Conservation (phyloP, 805 yeast genomes). For the Kuraishia cidri region DNA sequence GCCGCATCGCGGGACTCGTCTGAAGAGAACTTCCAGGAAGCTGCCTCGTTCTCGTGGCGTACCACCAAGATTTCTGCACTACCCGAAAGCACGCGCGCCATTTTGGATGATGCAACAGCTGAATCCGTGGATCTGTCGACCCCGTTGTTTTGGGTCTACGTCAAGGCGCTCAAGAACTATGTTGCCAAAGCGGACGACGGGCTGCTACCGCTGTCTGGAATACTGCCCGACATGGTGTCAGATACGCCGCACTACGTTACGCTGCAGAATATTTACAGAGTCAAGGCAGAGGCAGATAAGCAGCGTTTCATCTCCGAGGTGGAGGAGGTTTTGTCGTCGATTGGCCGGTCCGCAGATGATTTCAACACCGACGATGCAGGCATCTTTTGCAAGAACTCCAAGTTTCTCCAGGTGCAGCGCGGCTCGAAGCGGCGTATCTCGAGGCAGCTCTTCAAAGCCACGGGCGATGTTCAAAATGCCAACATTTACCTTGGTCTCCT, state of each 20-base stretch:
- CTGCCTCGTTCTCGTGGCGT: constrained; percentile 32
- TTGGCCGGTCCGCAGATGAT: constrained; percentile 19
- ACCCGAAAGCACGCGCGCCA: constrained; percentile 13
- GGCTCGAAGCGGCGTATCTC: constrained; percentile 25
- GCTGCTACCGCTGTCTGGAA: constrained; percentile 64
- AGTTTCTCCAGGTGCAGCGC: constrained; percentile 36
- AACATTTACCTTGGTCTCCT: too few species aligned
- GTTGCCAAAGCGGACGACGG: constrained; percentile 23
- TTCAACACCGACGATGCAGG: constrained; percentile 26
- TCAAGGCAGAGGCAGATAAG: constrained; percentile 44
- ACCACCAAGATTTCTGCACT: constrained; percentile 25
- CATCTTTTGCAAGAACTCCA: constrained; percentile 56
- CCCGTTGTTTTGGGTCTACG: constrained; percentile 52
- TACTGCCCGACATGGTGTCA: constrained; percentile 84
- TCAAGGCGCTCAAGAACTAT: constrained; percentile 44
- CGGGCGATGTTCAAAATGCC: constrained; percentile 6
- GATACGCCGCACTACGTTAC: constrained; percentile 52
- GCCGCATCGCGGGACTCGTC: constrained; percentile 21
- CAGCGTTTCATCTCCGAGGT: constrained; percentile 26
- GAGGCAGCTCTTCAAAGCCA: neutral
- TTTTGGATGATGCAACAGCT: constrained; percentile 16
- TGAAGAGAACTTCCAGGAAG: constrained; percentile 46
- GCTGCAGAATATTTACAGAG: constrained; percentile 48
- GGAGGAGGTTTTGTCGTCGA: constrained; percentile 11
- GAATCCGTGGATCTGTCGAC: constrained; percentile 12